Base-by-base conservation (phyloP, 495 filamentous ascomycete genomes). In the Gamarada debralockiae region DNA sequence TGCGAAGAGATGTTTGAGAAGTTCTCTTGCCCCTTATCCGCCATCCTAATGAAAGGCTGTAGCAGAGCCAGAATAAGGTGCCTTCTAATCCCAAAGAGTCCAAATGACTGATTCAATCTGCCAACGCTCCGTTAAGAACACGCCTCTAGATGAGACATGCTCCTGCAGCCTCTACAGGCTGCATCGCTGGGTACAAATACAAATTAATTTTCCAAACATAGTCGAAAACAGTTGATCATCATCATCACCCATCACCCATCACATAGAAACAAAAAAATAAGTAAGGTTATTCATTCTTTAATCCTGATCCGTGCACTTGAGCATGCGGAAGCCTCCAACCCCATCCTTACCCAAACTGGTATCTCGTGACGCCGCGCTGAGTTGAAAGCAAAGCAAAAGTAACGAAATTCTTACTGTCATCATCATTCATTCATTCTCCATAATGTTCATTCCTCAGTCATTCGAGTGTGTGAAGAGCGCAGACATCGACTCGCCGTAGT, bases 401-500 rank as follows among this genome's bases (percentile, higher is more conserved):
- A 49, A 48, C 23, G 37, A 33, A 36, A 50, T 12, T 34, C 37
- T 46, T 43, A 46, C 44, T 37, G 37, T 44, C 51, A 34, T 44
- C 43, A 36, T 53, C 49, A 43, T 50, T 27, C 44, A 47, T 7
- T 8, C 25, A 48, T 37, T 38, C 36, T 14, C 37, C 50, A 50
- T 42, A 23, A 24, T 33, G 23, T 36, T n/a, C 25, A 53, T 21
- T 51, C 47, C 44, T 61, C 70, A 86, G 61, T 86, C 83, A 44
- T 66, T 66, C 59, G 77, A 74, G 57, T 87, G 85, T 58, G 90
- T 84, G 72, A 92, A 93, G 41, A 95, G 69, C 25, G 88, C 84
- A 52, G 88, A 92, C 67, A 95, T 90, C 56, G 87, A 92, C 72
- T 88, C 84, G 48, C 78, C 93, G 67, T 96, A 91, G 64, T 97